These are phyloP conservation scores for Zoysia japonica DNA, from an alignment of 176 grass and related monocot genomes.

Conservation along the genomic window DNA sequence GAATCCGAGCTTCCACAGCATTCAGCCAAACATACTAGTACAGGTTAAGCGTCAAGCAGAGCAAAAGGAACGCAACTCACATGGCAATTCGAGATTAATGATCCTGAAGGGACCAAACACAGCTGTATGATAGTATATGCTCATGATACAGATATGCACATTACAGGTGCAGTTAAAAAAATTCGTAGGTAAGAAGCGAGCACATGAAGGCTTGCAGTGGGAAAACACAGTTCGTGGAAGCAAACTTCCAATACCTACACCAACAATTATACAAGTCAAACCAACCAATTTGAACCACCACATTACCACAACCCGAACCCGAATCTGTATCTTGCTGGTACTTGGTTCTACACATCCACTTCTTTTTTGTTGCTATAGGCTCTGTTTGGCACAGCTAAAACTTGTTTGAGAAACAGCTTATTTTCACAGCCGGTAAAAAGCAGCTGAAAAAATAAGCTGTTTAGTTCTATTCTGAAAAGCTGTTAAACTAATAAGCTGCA, in stretches of 20 bases:
- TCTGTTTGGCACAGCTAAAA: no score
- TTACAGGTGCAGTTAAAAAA: neutral
- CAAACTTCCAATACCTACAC: neutral
- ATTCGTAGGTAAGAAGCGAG: neutral
- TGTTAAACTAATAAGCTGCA: no score
- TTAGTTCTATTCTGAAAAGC: no score
- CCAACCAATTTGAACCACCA: neutral
- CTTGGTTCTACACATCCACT: neutral
- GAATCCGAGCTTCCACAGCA: neutral
- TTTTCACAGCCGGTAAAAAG: no score
- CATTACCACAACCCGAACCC: neutral
- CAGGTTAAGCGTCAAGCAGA: neutral
- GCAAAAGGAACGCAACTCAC: neutral
- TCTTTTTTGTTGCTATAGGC: slow-evolving; percentile 5
- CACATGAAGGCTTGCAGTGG: neutral
- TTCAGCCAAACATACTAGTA: neutral
- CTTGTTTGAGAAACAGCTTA: no score
- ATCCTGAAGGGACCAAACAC: no score
- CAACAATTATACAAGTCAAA: neutral
- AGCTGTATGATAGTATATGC: neutral
- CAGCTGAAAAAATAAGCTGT: no score
- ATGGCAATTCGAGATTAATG: neutral
- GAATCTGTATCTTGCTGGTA: neutral
- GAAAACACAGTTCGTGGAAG: neutral
- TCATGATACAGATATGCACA: neutral